A percentile compares a stretch with the other conserved stretches of the same genome.
These are phyloP conservation scores for Mycena filopes DNA, from an alignment of 768 basidiomycete species.

Conservation along the genomic window DNA sequence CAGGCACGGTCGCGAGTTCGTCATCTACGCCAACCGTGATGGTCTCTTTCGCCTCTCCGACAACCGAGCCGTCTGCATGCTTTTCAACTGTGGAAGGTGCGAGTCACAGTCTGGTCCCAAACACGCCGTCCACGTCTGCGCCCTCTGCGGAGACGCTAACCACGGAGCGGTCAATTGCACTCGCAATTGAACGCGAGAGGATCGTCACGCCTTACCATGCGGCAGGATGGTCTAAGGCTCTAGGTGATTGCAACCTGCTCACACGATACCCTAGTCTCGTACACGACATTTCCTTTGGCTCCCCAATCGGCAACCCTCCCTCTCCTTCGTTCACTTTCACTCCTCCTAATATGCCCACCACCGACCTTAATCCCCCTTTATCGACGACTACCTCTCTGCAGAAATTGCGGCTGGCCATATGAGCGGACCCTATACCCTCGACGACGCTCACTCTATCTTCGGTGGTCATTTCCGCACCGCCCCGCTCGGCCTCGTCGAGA, in stretches of 20 bases:
- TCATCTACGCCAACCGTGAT: slow-evolving; percentile 8
- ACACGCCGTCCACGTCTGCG: slow-evolving; percentile 11
- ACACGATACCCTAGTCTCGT: slow-evolving; percentile 21
- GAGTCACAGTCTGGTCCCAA: background rate
- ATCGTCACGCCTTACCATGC: slow-evolving; percentile 25
- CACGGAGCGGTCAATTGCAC: slow-evolving; percentile 22
- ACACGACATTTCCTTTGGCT: slow-evolving; percentile 23
- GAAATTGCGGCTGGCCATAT: slow-evolving; percentile 23
- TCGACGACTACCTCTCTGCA: slow-evolving; percentile 19
- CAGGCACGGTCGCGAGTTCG: slow-evolving; percentile 10
- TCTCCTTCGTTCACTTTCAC: slow-evolving; percentile 15
- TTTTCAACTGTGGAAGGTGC: slow-evolving; percentile 18
- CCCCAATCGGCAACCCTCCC: slow-evolving; percentile 24
- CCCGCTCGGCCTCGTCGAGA: slow-evolving; percentile 20
- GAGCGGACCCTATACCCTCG: slow-evolving; percentile 9
- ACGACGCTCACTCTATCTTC: slow-evolving; percentile 15
- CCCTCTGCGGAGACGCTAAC: slow-evolving; percentile 19
- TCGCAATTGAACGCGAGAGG: slow-evolving; percentile 14
- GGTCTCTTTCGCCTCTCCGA: slow-evolving; percentile 16
- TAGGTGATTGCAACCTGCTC: slow-evolving; percentile 21
- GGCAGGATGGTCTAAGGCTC: slow-evolving; percentile 14
- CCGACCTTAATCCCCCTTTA: slow-evolving; percentile 15
- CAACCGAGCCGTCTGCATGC: slow-evolving; percentile 5
- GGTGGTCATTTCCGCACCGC: slow-evolving; percentile 23
- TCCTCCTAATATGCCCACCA: slow-evolving; percentile 21